Base-by-base conservation (phyloP, 2,329 filamentous ascomycete species). In the Clarireedia paspali region DNA sequence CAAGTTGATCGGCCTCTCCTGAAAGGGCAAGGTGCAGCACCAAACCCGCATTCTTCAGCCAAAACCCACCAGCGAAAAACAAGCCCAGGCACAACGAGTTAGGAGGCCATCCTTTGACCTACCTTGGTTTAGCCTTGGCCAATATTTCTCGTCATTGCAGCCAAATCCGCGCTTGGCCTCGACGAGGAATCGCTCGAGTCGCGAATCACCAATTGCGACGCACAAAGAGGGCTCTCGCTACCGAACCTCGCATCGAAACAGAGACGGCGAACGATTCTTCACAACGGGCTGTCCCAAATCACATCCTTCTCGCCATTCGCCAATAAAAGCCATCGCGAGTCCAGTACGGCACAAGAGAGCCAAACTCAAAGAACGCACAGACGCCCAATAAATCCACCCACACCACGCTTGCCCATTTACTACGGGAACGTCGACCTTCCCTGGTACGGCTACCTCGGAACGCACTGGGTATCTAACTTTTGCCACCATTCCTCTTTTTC, bases 351-450 rank as follows among this genome's bases (percentile, higher is more conserved):
- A 45, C 27, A 10, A 10, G 20, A 30, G 30, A 46, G 50, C 39
- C 24, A 52, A 52, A 52, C 14, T 46, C 5, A 45, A 46, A 52
- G 45, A 42, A 15, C 4, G 50, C 50, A 53, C 50, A 39, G 50
- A 53, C 50, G 4, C 10, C 15, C 44, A 4, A 20, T 54, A 42
- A 24, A 53, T 34, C 12, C 24, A 52, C 50, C 50, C n/a, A 10
- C 1, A 5, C 20, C 20, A 20, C 20, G 20, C 20, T 20, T 20
- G 20, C 20, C 20, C 3, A n/a, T 45, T 36, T 4, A 34, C 50
- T 52, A 30, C 14, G 15, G 17, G 24, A 42, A 12, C 4, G 30
- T 5, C 6, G 14, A 14, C 24, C 24, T 24, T 42, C 38, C 26
- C 17, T 15, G 0, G 7, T 50, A 42, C 47, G n/a, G 17, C 2